Evolutionary conservation across 108 stramenopile genomes (phyloP).

Genomic region (Aurantiochytrium sp.): DNA sequence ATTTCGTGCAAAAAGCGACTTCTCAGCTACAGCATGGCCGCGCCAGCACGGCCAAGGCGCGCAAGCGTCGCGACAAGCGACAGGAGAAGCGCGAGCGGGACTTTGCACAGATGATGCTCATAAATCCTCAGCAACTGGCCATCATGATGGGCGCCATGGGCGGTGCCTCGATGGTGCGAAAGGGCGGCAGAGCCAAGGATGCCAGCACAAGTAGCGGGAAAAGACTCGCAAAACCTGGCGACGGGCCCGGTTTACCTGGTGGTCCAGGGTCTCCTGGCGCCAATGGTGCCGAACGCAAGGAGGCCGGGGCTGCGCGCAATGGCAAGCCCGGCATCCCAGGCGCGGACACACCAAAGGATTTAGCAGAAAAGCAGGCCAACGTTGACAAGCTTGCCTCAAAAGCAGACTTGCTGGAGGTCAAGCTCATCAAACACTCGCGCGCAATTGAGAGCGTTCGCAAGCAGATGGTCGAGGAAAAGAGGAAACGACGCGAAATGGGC

Average conservation of each 20-base stretch:
- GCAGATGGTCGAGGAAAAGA: constrained; percentile 4
- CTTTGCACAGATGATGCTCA: neutral
- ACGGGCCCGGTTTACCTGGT: too few species aligned
- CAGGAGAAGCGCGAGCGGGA: neutral
- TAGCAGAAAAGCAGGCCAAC: neutral
- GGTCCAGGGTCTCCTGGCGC: too few species aligned
- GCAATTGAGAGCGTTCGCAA: neutral
- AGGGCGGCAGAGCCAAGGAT: neutral
- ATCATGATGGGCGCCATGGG: constrained; percentile 4
- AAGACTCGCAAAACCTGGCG: too few species aligned
- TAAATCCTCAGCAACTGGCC: neutral
- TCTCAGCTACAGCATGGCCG: too few species aligned
- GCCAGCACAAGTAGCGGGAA: neutral
- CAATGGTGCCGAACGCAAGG: too few species aligned
- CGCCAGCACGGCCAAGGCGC: neutral
- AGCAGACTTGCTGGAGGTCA: neutral
- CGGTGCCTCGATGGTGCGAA: neutral
- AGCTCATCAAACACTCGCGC: neutral
- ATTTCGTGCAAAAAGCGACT: too few species aligned
- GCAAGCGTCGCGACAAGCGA: neutral
- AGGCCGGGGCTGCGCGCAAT: too few species aligned
- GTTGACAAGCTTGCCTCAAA: neutral
- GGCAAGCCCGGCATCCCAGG: neutral
- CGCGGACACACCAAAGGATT: neutral
- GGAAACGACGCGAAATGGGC: constrained; percentile 61